phyloP scores from a whole-genome alignment of 2,329 filamentous ascomycete species.

The Xylogone sp. region DNA sequence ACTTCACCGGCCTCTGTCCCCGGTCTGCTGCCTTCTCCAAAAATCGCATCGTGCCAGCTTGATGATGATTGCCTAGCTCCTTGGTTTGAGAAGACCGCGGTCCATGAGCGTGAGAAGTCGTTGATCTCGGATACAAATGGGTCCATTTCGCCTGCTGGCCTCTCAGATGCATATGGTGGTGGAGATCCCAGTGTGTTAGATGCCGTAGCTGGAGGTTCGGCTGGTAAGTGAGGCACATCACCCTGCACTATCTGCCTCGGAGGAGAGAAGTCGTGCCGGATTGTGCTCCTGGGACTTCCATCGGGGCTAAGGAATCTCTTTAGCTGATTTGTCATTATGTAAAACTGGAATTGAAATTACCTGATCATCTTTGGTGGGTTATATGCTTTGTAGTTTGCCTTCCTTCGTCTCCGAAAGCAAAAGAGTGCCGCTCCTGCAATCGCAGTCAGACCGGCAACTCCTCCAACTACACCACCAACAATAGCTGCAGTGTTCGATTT shows the following conservation, averaged over 20 bases:
- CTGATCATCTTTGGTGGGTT: conserved; percentile 11
- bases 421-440: conserved; percentile 14
- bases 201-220: background rate
- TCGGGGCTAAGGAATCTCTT: background rate
- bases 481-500: conserved; percentile 14
- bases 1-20: background rate
- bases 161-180: too few relatives aligned
- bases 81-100: background rate
- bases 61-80: background rate
- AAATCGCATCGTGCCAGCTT: background rate
- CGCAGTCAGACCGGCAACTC: conserved; percentile 13
- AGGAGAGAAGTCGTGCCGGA: background rate
- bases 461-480: conserved; percentile 16
- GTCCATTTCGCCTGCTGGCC: background rate
- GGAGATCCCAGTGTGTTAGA: background rate
- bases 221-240: background rate
- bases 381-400: conserved; percentile 1
- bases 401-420: conserved; percentile 10
- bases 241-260: background rate
- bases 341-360: conserved; percentile 2
- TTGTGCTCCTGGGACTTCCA: background rate
- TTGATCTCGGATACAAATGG: conserved; percentile 1
- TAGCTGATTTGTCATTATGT: background rate
- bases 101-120: background rate
- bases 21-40: background rate